Evolutionary conservation across 2,329 filamentous ascomycete species (phyloP).

Genomic region (Podosphaera xanthii): DNA sequence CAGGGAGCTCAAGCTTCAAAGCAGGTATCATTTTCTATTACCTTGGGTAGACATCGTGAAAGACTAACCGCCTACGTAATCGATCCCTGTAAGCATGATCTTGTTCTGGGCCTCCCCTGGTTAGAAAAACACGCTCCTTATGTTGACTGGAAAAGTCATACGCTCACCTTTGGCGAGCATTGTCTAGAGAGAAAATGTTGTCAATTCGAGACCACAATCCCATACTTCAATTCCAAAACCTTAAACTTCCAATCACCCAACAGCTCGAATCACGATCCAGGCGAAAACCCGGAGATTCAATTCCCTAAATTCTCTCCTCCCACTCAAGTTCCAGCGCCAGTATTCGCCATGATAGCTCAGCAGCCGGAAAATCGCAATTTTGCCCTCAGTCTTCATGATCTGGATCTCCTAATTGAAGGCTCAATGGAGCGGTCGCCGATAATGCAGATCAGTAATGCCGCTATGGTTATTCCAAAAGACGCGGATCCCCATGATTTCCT

Average conservation of each 20-base stretch:
- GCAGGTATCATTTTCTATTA: neutral
- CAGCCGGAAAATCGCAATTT: too few species aligned
- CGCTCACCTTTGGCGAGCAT: too few species aligned
- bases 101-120: too few species aligned
- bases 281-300: neutral
- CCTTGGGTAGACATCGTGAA: neutral
- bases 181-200: neutral
- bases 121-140: too few species aligned
- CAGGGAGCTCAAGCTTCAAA: neutral
- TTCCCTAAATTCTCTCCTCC: neutral
- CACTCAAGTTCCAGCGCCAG: neutral
- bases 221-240: too few species aligned
- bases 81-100: neutral
- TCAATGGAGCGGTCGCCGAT: neutral
- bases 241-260: too few species aligned
- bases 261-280: too few species aligned
- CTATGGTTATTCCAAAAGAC: neutral
- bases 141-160: too few species aligned
- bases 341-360: neutral
- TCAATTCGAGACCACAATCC: neutral
- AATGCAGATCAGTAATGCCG: too few species aligned
- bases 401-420: neutral
- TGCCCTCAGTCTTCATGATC: too few species aligned
- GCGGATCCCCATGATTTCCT: neutral
- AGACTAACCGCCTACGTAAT: neutral